Conservation (phyloP, 768 basidiomycete genomes). For the Amanita exitialis region DNA sequence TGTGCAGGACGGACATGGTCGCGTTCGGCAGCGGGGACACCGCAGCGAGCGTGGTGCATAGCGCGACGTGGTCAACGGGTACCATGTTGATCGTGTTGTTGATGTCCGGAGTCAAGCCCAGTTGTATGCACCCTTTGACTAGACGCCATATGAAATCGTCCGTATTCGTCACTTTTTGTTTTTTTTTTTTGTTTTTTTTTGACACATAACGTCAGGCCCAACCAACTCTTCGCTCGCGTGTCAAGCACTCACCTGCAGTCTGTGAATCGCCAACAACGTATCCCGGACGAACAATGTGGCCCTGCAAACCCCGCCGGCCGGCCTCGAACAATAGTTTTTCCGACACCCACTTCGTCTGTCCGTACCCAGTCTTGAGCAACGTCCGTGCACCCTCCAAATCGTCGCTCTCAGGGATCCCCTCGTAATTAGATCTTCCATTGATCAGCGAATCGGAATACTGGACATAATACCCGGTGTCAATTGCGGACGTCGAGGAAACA, state of each 20-base stretch:
- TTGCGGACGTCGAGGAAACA: constrained; percentile 91
- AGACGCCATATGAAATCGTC: constrained; percentile 98
- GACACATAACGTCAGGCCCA: too few relatives aligned
- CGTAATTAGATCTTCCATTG: constrained; percentile 25
- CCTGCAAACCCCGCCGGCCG: constrained; percentile 72
- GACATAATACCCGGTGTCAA: constrained; percentile 89
- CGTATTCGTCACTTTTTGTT: constrained; percentile 93
- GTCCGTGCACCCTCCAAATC: constrained; percentile 76
- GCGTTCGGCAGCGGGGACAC: constrained; percentile 42
- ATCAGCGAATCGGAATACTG: constrained; percentile 68
- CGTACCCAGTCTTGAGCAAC: constrained; percentile 83
- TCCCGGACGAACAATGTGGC: constrained; percentile 86
- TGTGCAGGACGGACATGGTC: constrained; percentile 58
- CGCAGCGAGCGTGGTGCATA: constrained; percentile 66
- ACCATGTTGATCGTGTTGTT: constrained; percentile 99
- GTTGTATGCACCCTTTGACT: constrained; percentile 96
- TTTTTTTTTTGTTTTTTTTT: too few relatives aligned
- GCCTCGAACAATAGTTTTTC: constrained; percentile 93
- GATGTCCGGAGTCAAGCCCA: constrained; percentile 94
- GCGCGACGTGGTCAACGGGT: constrained; percentile 93
- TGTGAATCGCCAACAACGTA: constrained; percentile 92
- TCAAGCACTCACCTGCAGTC: constrained; percentile 66
- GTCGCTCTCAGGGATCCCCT: constrained; percentile 81
- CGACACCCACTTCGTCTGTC: constrained; percentile 97
- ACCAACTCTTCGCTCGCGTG: too few relatives aligned